phyloP scores from a whole-genome alignment of 441 rosid genomes.

The Gossypium schwendimanii region DNA sequence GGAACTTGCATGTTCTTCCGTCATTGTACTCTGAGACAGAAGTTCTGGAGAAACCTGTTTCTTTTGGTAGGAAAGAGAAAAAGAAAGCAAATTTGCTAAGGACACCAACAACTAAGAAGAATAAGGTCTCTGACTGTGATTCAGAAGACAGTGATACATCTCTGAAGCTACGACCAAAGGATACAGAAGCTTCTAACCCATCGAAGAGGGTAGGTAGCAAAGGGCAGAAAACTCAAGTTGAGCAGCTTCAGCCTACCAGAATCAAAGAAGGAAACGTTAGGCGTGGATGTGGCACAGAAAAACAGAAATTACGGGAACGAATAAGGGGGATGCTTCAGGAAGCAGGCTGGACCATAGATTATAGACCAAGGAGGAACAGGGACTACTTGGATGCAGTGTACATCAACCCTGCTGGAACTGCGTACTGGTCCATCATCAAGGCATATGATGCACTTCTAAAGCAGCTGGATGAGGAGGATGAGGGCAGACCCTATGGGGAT shows the following conservation, averaged over 20 bases:
- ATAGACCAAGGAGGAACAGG: conserved; percentile 89
- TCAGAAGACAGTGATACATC: conserved; percentile 58
- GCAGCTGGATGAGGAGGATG: conserved; percentile 65
- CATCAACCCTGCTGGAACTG: conserved; percentile 77
- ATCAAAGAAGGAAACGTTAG: conserved; percentile 53
- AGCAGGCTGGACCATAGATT: conserved; percentile 95
- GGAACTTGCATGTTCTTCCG: conserved; percentile 33
- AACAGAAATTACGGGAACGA: conserved; percentile 87
- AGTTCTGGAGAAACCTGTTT: conserved; percentile 29
- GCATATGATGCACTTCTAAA: conserved; percentile 92
- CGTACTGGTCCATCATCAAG: conserved; percentile 96
- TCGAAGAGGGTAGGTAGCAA: conserved; percentile 29
- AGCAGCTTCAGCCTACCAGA: conserved; percentile 27
- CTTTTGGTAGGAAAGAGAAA: conserved; percentile 35
- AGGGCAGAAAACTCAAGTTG: conserved; percentile 36
- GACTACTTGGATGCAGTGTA: conserved; percentile 96
- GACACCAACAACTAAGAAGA: conserved; percentile 30
- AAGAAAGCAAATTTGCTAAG: conserved; percentile 26
- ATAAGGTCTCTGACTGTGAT: conserved; percentile 30
- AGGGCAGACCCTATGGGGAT: conserved; percentile 37
- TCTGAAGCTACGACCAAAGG: conserved; percentile 34
- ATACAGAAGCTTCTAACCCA: conserved; percentile 25
- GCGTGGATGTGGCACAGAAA: conserved; percentile 93
- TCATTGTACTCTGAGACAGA: conserved; percentile 35
- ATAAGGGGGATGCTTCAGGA: conserved; percentile 81